A percentile compares a stretch with the other conserved stretches of the same genome.
Evolutionary conservation across 805 yeast genomes (phyloP).

Genomic region (Cyberlindnera subsufficiens): DNA sequence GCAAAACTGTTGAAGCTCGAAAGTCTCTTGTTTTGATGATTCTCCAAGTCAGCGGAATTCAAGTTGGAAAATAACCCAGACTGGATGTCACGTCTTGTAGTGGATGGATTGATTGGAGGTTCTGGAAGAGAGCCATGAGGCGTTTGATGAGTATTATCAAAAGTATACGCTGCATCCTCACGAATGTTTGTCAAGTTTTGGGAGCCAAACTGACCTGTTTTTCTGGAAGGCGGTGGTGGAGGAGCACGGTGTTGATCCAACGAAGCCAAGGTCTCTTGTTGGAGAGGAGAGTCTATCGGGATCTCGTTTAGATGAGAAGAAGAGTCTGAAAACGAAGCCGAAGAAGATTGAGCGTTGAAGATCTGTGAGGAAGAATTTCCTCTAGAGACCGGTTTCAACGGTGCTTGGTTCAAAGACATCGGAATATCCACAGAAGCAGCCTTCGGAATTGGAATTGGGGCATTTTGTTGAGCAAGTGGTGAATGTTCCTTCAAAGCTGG

Average conservation of each 20-base stretch:
- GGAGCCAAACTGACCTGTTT: conserved; percentile 26
- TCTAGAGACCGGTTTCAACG: conserved; percentile 30
- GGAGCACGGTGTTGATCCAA: conserved; percentile 37
- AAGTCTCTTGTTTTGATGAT: conserved; percentile 20
- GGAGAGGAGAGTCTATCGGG: conserved; percentile 27
- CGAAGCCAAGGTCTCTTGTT: conserved; percentile 21
- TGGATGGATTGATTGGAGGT: conserved; percentile 6
- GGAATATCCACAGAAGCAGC: conserved; percentile 6
- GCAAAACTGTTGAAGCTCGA: conserved; percentile 21
- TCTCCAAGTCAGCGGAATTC: conserved; percentile 30
- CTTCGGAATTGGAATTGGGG: not conserved
- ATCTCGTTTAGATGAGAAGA: conserved; percentile 13
- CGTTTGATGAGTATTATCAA: conserved; percentile 6
- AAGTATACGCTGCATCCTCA: conserved; percentile 22
- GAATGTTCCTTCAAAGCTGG: conserved; percentile 4
- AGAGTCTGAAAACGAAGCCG: conserved; percentile 11
- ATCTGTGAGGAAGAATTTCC: conserved; percentile 12
- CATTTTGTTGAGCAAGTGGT: conserved; percentile 1
- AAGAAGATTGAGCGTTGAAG: conserved; percentile 4
- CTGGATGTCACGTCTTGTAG: conserved; percentile 33
- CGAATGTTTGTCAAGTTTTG: conserved; percentile 25
- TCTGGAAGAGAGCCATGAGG: conserved; percentile 15
- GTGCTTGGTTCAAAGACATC: conserved; percentile 28
- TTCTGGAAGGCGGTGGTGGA: conserved; percentile 53
- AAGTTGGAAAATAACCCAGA: conserved; percentile 43